Base-by-base conservation (phyloP, 2,329 filamentous ascomycete genomes). In the Aspergillus sp. region DNA sequence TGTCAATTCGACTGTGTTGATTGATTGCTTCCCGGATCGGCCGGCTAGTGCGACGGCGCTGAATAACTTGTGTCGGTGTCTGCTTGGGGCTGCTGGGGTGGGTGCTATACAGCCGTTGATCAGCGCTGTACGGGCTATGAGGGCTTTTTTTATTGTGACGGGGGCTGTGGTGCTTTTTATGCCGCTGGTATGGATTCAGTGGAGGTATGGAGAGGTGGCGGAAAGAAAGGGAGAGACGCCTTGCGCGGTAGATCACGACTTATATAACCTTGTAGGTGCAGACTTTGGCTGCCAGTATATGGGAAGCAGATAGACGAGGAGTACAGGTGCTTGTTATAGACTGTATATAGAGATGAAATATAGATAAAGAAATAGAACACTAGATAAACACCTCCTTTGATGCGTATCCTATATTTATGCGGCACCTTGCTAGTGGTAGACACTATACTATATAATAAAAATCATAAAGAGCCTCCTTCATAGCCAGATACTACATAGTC, bases 1-100 rank as follows among this genome's bases (percentile, higher is more conserved):
- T 10, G 65, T 69, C 42, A 71, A 65, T 54, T 68, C 62, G 30
- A 66, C 70, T 0, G 59, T 74, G 16, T 55, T 74, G 9, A 69
- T 74, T n/a, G 72, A 75, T 47, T 57, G 70, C 4, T 66, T 71
- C 41, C 65, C 68, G 1, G 62, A 63, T 4, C 56, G 61, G 1
- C 65, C 65, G 38, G 66, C 69, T 11, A 72, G 70, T 46, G 72
- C 70, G 2, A 69, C 65, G 0, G 72, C 72, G 2, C 62, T 70
- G 24, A 68, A 68, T 47, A 74, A 72, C 45, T 46, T 74, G 47
- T 65, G 68, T 49, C 63, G 72, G 16, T 74, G 70, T 52, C 52
- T 65, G 33, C 50, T 74, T 10, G 70, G 68, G 16, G 72, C 72
- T 4, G 70, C 58, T 0, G 69, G 65, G 49, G 65, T 71, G 2